A percentile compares a stretch with the other conserved stretches of the same genome.
Evolutionary conservation across 2,329 filamentous ascomycete genomes (phyloP).

Genomic region (Fusarium anthophilum): DNA sequence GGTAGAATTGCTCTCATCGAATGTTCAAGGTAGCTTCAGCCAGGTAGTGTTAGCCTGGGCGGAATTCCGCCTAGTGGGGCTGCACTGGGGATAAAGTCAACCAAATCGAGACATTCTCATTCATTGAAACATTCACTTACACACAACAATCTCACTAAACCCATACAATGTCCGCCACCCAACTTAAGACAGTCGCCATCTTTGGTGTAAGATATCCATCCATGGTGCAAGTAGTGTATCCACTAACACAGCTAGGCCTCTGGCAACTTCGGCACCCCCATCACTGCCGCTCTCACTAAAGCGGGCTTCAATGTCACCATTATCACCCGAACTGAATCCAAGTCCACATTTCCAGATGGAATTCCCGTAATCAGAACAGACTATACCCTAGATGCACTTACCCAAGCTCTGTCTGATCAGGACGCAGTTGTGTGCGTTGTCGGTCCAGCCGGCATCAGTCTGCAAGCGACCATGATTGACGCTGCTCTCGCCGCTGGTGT

Average conservation of each 20-base stretch:
- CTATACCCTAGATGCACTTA: conserved; percentile 3
- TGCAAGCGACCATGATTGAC: conserved; percentile 26
- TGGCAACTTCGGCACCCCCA: conserved; percentile 32
- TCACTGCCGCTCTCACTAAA: conserved; percentile 22
- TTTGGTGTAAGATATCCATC: conserved; percentile 9
- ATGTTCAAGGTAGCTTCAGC: not conserved
- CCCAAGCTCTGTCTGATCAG: conserved; percentile 2
- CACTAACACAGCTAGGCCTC: conserved; percentile 18
- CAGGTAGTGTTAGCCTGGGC: not conserved
- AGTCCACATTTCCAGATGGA: conserved; percentile 6
- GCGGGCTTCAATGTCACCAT: conserved; percentile 19
- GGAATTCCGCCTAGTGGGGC: conserved; percentile 28
- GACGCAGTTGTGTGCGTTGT: conserved; percentile 19
- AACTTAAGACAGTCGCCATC: conserved; percentile 6
- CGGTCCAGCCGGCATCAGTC: conserved; percentile 15
- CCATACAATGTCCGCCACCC: conserved; percentile 8
- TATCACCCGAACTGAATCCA: conserved; percentile 27
- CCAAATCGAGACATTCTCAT: not conserved
- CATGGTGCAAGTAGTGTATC: fast-evolving
- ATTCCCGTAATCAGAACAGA: not conserved
- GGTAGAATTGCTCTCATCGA: too few relatives aligned
- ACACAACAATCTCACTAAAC: not conserved
- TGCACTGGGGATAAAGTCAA: not conserved
- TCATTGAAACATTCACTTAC: conserved; percentile 4
- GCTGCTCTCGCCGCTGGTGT: conserved; percentile 25